Percentiles rank a stretch among this genome's conserved stretches.
Evolutionary conservation across 352 stramenopile species (phyloP).

Genomic region (Globisporangium middletonii): DNA sequence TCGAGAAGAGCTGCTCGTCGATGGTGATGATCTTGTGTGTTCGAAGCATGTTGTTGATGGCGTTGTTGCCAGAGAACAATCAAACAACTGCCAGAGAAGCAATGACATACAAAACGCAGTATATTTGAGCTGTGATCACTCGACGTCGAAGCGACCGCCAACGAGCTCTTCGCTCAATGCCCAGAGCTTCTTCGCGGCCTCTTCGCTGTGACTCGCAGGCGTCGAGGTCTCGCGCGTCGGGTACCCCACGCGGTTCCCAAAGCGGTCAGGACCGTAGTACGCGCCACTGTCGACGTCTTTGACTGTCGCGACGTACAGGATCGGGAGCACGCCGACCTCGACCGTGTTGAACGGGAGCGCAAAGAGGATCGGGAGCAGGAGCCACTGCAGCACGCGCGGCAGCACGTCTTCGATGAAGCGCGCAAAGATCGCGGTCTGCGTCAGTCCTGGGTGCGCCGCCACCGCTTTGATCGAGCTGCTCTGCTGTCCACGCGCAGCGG

Average conservation of each 20-base stretch:
- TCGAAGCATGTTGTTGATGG: too few species aligned
- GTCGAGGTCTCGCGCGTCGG: too few species aligned
- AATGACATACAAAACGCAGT: too few species aligned
- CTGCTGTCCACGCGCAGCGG: constrained; percentile 22
- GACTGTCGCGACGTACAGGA: constrained; percentile 30
- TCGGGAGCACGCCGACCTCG: constrained; percentile 34
- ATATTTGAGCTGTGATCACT: constrained; percentile 7
- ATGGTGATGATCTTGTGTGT: too few species aligned
- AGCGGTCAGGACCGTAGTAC: too few species aligned
- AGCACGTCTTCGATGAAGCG: constrained; percentile 37
- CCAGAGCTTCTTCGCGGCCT: constrained; percentile 13
- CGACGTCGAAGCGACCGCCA: constrained; percentile 14
- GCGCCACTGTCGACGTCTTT: background rate
- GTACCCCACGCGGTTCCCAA: too few species aligned
- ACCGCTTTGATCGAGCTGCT: constrained; percentile 25
- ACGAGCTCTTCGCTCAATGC: constrained; percentile 9
- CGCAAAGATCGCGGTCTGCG: constrained; percentile 47
- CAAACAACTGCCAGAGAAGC: too few species aligned
- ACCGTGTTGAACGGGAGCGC: constrained; percentile 38
- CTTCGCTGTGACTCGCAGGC: constrained; percentile 8
- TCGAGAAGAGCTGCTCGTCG: too few species aligned
- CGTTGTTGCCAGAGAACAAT: too few species aligned
- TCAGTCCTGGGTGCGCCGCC: constrained; percentile 42
- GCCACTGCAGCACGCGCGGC: constrained; percentile 23
- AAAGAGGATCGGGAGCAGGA: constrained; percentile 34